Evolutionary conservation across 2,329 filamentous ascomycete species (phyloP).

Genomic region (Plenodomus lindquistii): DNA sequence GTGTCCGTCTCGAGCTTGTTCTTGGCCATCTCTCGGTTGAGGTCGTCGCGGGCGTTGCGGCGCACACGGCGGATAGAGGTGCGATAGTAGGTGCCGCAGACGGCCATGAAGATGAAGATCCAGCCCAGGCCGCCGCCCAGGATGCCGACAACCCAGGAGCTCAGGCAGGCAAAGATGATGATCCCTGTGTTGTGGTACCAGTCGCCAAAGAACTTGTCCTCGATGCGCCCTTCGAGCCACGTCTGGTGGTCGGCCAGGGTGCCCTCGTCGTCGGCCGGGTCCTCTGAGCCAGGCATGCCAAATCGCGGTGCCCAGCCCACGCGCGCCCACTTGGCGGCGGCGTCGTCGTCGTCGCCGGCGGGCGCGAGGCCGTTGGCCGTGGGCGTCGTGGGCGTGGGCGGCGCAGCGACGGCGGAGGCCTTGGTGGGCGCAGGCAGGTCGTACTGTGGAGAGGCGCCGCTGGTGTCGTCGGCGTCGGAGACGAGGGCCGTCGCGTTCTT

Average conservation of each 20-base stretch:
- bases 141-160: constrained; percentile 86
- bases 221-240: constrained; percentile 78
- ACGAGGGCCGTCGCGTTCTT: constrained; percentile 70
- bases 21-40: constrained; percentile 86
- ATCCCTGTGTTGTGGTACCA: constrained; percentile 99
- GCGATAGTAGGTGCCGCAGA: constrained; percentile 92
- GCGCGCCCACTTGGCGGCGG: constrained; percentile 53
- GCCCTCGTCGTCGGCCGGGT: constrained; percentile 59
- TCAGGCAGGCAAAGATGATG: constrained; percentile 88
- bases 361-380: constrained; percentile 57
- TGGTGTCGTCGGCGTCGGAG: constrained; percentile 65
- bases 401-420: constrained; percentile 68
- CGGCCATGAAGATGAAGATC: constrained; percentile 90
- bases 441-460: constrained; percentile 58
- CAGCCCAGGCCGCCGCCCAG: constrained; percentile 90
- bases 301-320: constrained; percentile 92
- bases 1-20: constrained; percentile 85
- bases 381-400: constrained; percentile 56
- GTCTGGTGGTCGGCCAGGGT: constrained; percentile 86
- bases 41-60: constrained; percentile 93
- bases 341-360: constrained; percentile 60
- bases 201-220: constrained; percentile 91
- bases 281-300: constrained; percentile 59
- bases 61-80: constrained; percentile 92
- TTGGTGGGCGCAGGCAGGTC: constrained; percentile 77